phyloP scores from a whole-genome alignment of 257 asterid genomes.

The Solanum pennellii region DNA sequence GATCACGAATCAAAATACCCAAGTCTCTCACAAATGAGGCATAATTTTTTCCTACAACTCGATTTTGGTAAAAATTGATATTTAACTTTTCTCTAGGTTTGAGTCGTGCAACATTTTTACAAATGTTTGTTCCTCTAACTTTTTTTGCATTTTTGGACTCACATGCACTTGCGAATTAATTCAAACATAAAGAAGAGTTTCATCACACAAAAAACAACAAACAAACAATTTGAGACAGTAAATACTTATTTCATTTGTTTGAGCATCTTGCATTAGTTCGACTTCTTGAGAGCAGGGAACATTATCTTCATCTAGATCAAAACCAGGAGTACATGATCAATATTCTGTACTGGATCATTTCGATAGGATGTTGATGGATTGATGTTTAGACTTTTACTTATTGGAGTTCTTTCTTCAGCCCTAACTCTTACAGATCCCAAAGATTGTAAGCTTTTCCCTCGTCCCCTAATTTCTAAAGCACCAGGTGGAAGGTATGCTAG shows the following conservation, averaged over 20 bases:
- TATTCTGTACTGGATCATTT: not conserved
- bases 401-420: not conserved
- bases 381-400: not conserved
- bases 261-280: not conserved
- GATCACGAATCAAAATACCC: no score
- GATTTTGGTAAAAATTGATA: no score
- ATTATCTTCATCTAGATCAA: not conserved
- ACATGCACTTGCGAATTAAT: no score
- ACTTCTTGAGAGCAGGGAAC: not conserved
- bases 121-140: no score
- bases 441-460: not conserved
- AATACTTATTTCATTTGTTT: not conserved
- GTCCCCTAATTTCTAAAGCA: not conserved
- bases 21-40: no score
- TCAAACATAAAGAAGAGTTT: no score
- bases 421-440: not conserved
- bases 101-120: no score
- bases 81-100: no score
- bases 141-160: no score
- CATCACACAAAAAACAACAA: no score
- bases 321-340: not conserved
- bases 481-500: not conserved
- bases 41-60: no score
- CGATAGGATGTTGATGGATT: not conserved
- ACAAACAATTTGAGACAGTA: no score